Evolutionary conservation across 805 yeast genomes (phyloP).

Genomic region (Candida hungchunana): DNA sequence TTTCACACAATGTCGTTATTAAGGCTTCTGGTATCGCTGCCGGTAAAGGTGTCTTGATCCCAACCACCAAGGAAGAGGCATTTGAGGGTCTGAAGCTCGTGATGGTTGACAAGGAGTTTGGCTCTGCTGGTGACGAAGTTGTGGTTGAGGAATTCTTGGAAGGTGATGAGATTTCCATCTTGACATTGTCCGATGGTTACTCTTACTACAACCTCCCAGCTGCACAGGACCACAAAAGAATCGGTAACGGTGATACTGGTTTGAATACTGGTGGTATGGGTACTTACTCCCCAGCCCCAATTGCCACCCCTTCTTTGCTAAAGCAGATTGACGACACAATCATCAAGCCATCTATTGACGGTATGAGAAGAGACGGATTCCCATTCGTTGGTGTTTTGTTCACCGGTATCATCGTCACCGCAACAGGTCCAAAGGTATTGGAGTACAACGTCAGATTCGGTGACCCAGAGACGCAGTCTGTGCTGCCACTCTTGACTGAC

Average conservation of each 20-base stretch:
- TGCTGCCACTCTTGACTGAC: constrained; percentile 75
- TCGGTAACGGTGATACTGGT: constrained; percentile 90
- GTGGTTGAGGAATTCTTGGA: constrained; percentile 94
- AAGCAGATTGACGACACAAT: constrained; percentile 67
- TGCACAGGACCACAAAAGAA: constrained; percentile 97
- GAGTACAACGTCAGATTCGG: constrained; percentile 98
- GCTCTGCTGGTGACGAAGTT: constrained; percentile 89
- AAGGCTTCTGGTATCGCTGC: constrained; percentile 99
- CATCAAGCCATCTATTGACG: constrained; percentile 87
- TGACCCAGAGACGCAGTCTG: constrained; percentile 98
- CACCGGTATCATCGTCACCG: constrained; percentile 90
- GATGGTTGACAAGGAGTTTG: constrained; percentile 87
- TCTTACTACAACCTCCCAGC: constrained; percentile 87
- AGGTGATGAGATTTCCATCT: constrained; percentile 93
- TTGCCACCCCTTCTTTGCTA: constrained; percentile 75
- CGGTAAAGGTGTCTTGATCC: constrained; percentile 97
- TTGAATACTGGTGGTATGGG: constrained; percentile 99
- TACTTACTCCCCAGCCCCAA: constrained; percentile 97
- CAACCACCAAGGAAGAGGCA: constrained; percentile 81
- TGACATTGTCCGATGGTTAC: constrained; percentile 93
- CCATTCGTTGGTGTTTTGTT: constrained; percentile 96
- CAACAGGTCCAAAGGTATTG: constrained; percentile 87
- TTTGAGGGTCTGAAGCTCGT: constrained; percentile 75
- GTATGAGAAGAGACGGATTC: constrained; percentile 91
- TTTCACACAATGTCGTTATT: constrained; percentile 77